Conservation (phyloP, 2,329 filamentous ascomycete genomes). For the Fonsecaea nubica region DNA sequence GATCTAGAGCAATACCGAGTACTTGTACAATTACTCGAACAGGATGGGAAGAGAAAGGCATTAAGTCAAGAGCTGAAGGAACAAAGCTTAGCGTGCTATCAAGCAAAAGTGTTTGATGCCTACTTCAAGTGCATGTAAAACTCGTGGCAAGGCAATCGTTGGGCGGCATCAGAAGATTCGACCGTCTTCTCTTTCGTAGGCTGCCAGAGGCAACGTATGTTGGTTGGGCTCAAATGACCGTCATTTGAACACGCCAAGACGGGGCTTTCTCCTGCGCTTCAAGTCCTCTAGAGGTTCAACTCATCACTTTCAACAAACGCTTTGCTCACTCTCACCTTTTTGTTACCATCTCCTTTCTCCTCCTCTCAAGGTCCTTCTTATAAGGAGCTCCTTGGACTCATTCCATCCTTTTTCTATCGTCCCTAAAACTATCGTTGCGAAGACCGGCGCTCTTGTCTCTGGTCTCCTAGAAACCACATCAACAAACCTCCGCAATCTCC, state of each 20-base stretch:
- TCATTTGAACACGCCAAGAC: constrained; percentile 33
- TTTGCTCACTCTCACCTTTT: constrained; percentile 23
- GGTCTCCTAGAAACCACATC: constrained; percentile 12
- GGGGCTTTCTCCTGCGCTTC: constrained; percentile 16
- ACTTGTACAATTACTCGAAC: no score
- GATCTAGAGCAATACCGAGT: neutral
- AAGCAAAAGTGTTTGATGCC: no score
- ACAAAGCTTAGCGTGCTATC: neutral
- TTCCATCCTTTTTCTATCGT: constrained; percentile 1
- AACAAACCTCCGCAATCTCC: constrained; percentile 9
- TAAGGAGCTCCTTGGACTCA: constrained; percentile 19
- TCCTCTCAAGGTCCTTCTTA: constrained; percentile 28
- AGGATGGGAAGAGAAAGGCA: neutral
- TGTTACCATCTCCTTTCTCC: constrained; percentile 10
- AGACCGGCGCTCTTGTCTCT: constrained; percentile 12
- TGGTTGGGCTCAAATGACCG: constrained; percentile 10
- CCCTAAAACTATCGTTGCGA: neutral
- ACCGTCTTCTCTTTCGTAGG: constrained; percentile 28
- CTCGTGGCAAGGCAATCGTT: constrained; percentile 15
- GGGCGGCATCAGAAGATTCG: constrained; percentile 25
- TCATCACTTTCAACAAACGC: constrained; percentile 22
- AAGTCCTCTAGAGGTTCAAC: constrained; percentile 11
- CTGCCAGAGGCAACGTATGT: constrained; percentile 35
- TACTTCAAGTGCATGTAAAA: neutral
- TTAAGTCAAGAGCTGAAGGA: no score